Evolutionary conservation across 2,329 filamentous ascomycete genomes (phyloP).

Genomic region (Dothistroma septosporum): DNA sequence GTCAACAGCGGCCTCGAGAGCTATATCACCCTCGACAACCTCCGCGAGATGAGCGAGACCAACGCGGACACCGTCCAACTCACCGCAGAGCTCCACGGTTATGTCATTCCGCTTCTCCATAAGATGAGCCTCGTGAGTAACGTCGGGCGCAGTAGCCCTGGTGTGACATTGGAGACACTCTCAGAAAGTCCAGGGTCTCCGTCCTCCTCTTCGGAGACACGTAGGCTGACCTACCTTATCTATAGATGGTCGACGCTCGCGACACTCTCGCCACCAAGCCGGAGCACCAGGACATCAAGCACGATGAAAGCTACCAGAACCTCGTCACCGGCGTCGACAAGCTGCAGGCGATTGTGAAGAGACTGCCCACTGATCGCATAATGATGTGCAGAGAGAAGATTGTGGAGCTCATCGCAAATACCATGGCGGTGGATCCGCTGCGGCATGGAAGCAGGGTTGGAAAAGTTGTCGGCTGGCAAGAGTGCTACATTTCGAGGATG

Average conservation of each 20-base stretch:
- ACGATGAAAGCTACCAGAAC: not conserved
- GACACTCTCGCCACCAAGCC: not conserved
- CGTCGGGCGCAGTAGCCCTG: no score
- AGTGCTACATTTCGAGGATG: not conserved
- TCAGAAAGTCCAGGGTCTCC: no score
- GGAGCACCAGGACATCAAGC: not conserved
- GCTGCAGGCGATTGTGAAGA: not conserved
- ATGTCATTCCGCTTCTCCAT: not conserved
- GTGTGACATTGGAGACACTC: no score
- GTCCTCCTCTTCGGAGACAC: no score
- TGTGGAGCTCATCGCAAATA: not conserved
- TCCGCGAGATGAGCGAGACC: not conserved
- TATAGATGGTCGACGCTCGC: not conserved
- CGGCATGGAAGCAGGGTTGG: not conserved
- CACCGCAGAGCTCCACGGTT: not conserved
- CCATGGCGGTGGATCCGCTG: not conserved
- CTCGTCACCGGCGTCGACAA: not conserved
- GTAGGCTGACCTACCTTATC: no score
- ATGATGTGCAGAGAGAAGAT: not conserved
- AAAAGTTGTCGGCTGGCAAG: not conserved
- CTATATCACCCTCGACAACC: slow-evolving; percentile 1
- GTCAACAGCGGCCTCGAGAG: not conserved
- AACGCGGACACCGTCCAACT: not conserved
- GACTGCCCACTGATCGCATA: not conserved
- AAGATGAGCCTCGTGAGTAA: not conserved